These are phyloP conservation scores for Asterophora lycoperdoides DNA, from an alignment of 768 basidiomycete genomes.

Conservation along the genomic window DNA sequence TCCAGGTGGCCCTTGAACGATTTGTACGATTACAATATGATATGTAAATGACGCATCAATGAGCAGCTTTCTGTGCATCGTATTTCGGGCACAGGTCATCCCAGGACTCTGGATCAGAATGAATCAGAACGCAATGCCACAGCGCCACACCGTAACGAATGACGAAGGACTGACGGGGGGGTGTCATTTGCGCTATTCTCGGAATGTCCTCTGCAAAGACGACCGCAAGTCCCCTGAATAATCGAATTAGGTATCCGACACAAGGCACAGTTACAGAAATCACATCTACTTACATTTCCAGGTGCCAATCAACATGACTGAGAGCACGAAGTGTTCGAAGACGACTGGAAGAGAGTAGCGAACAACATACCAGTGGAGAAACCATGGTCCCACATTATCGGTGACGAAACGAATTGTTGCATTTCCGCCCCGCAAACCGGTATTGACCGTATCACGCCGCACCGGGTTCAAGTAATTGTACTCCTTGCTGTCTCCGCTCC, in stretches of 20 bases:
- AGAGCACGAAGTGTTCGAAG: not conserved
- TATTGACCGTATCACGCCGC: conserved; percentile 28
- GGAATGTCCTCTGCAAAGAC: conserved; percentile 30
- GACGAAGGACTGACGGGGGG: conserved; percentile 15
- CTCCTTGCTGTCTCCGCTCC: conserved; percentile 28
- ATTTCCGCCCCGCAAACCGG: conserved; percentile 22
- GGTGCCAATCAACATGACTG: conserved; percentile 33
- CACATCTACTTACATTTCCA: conserved; percentile 26
- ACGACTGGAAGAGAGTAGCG: conserved; percentile 16
- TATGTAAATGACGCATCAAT: too few relatives aligned
- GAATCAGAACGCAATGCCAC: not conserved
- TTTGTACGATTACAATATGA: too few relatives aligned
- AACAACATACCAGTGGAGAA: conserved; percentile 39
- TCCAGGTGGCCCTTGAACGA: too few relatives aligned
- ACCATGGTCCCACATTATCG: conserved; percentile 46
- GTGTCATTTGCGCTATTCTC: conserved; percentile 4
- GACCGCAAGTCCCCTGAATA: not conserved
- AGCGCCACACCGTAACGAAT: not conserved
- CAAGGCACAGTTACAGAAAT: not conserved
- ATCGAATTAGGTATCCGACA: not conserved
- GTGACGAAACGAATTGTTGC: conserved; percentile 56
- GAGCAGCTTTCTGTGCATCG: not conserved
- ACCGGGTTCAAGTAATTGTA: conserved; percentile 39
- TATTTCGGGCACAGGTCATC: conserved; percentile 23
- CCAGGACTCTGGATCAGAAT: conserved; percentile 19